Evolutionary conservation across 768 basidiomycete species (phyloP).

Genomic region (Termitomyces sp.): DNA sequence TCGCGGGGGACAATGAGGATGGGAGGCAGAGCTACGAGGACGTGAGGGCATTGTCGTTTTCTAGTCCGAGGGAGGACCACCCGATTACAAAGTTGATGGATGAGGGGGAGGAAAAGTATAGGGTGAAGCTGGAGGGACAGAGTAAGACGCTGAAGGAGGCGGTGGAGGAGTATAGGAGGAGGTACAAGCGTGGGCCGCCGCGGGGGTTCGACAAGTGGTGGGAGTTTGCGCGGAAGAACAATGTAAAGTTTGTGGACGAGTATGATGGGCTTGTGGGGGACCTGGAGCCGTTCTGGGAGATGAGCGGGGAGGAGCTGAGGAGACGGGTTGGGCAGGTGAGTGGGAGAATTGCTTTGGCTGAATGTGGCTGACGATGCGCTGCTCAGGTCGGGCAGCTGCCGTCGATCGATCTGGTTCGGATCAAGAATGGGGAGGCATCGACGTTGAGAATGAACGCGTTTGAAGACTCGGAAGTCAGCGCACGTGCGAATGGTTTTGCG

Average conservation of each 20-base stretch:
- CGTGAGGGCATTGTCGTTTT: too few relatives aligned
- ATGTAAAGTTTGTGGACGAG: constrained; percentile 83
- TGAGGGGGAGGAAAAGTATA: constrained; percentile 75
- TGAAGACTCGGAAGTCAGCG: constrained; percentile 66
- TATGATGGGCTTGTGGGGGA: constrained; percentile 80
- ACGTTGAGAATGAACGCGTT: constrained; percentile 57
- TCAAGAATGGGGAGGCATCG: constrained; percentile 57
- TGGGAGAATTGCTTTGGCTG: neutral
- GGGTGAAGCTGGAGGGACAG: constrained; percentile 63
- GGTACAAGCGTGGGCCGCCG: constrained; percentile 80
- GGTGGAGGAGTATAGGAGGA: constrained; percentile 73
- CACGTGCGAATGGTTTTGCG: constrained; percentile 73
- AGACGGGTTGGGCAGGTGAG: constrained; percentile 56
- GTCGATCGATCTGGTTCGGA: constrained; percentile 83
- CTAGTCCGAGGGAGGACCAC: too few relatives aligned
- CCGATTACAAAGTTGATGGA: constrained; percentile 85
- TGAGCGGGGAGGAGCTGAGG: constrained; percentile 71
- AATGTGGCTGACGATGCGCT: neutral
- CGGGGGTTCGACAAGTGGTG: constrained; percentile 93
- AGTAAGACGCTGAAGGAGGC: constrained; percentile 78
- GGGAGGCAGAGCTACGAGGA: too few relatives aligned
- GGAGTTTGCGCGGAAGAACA: constrained; percentile 67
- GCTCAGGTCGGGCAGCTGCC: constrained; percentile 71
- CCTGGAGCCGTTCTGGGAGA: constrained; percentile 83
- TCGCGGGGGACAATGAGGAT: too few relatives aligned